Base-by-base conservation (phyloP, 257 asterid species). In the Lavandula angustifolia region DNA sequence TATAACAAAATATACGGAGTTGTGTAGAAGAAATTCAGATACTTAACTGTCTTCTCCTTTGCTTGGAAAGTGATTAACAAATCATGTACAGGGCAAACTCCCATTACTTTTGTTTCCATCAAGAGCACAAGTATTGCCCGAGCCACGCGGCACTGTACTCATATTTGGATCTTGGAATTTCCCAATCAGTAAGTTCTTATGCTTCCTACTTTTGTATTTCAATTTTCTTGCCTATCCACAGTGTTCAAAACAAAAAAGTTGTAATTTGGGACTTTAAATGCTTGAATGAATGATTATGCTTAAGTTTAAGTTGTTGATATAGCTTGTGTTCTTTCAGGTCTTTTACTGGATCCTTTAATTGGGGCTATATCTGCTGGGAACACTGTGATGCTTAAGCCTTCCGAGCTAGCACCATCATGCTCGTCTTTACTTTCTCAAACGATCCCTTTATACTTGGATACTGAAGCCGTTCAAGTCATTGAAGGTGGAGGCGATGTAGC, bases 291-390 rank as follows among this genome's bases (percentile, higher is more conserved):
- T 48, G 61, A 22, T 46, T 8, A n/a, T 6, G 27, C 47, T 47
- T 14, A 9, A 51, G 29, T 12, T 37, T 14, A 35, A 78, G 64
- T 34, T 40, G 56, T 60, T 52, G 13, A 51, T 67, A 17, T 51
- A 14, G 17, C 62, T 46, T 40, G 27, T 59, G 44, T 61, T 68
- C 44, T 50, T 74, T 70, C 78, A 91, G 98, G 90, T 66, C 84
- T 91, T 43, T 66, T 81, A 17, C 79, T 91, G 74, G 98, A 91
- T 53, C 96, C 98, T 32, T 60, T 80, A 51, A 76, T 91, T 13
- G 98, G 98, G 70, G 98, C 96, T 69, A 78, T 91, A 76, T 80
- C 98, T 7, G 95, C 98, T 32, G 98, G 98, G 69, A 91, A 91
- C 78, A 69, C 95, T 0, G 85, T 62, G 6, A 80, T 86, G 46